Evolutionary conservation across 2,329 filamentous ascomycete species (phyloP), one percentile per base, ranked within the genome.

Genomic region (Beauveria medogensis): DNA sequence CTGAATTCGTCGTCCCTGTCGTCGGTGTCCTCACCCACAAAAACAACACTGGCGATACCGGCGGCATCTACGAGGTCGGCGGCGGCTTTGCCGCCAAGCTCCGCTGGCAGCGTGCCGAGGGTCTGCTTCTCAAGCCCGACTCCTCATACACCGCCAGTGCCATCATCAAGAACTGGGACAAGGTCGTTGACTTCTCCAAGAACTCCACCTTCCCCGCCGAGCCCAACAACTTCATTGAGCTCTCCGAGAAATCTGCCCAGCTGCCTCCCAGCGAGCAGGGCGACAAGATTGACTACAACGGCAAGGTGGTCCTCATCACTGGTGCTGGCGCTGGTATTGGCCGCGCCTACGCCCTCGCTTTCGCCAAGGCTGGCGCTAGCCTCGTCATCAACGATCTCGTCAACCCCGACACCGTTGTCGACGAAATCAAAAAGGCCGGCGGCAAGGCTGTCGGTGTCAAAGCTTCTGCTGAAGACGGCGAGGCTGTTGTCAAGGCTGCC

Each of bases 311-410:
- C 59, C 80, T 97, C 63, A 82, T 97, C 67, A 97, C 92, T 60
- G 92, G 92, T 67, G 91, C 88, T 68, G 92, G 92, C 73, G 90
- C 88, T 69, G 92, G 91, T 74, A 92, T 99, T 64, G 94, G 94
- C 64, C 91, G 94, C 60, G 87, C 90, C 58, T 99, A 99, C 77
- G 87, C 86, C 69, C 80, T 97, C 69, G 89, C 91, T 50, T 95
- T 96, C 70, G 89, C 90, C 67, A 92, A 91, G 77, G 81, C 87
- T 63, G 91, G 91, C 63, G 91, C 91, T 51, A 86, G 88, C 59
- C 80, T 99, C 28, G 93, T 97, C 40, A 91, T 99, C 68, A 99
- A 99, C 77, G 94, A 99, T 72, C 82, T 99, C n/a, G 84, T 88
- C 55, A 88, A 97, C 79, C 94, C 94, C 6, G 92, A 97, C 70